Evolutionary conservation across 2,329 filamentous ascomycete genomes (phyloP).

Genomic region (Colletotrichum plurivorum): DNA sequence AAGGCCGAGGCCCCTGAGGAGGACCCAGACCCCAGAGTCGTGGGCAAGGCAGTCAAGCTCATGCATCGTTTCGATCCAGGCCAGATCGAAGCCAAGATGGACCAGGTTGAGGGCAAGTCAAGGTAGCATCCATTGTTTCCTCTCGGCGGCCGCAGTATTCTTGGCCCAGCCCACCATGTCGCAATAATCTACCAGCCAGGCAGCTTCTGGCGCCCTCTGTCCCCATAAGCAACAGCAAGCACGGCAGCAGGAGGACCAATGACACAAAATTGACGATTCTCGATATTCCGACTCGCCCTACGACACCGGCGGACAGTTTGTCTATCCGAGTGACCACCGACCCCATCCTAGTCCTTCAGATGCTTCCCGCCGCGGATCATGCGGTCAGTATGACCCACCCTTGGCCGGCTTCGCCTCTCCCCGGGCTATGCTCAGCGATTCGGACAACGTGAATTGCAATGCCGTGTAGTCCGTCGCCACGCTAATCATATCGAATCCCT

Average conservation of each 20-base stretch:
- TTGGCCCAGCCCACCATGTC: slow-evolving; percentile 17
- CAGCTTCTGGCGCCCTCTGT: no score
- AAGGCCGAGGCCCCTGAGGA: slow-evolving; percentile 66
- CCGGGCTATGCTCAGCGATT: slow-evolving; percentile 62
- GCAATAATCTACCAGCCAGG: background rate
- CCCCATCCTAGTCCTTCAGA: background rate
- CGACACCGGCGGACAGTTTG: no score
- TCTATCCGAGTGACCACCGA: background rate
- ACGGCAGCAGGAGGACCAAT: no score
- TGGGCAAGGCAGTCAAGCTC: slow-evolving; percentile 75
- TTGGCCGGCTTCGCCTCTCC: slow-evolving; percentile 54
- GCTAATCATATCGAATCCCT: slow-evolving; percentile 74
- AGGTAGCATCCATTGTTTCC: slow-evolving; percentile 1
- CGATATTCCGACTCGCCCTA: no score
- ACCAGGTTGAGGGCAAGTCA: slow-evolving; percentile 62
- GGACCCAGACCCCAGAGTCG: slow-evolving; percentile 66
- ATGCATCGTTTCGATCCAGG: slow-evolving; percentile 83
- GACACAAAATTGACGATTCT: no score
- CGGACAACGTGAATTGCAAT: slow-evolving; percentile 61
- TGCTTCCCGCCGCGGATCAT: background rate
- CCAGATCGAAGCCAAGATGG: slow-evolving; percentile 78
- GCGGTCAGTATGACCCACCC: slow-evolving; percentile 58
- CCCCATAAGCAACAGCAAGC: no score
- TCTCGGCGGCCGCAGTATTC: slow-evolving; percentile 8
- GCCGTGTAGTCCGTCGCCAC: slow-evolving; percentile 70